Conservation (phyloP, 257 asterid species). For the Solanum pennellii region DNA sequence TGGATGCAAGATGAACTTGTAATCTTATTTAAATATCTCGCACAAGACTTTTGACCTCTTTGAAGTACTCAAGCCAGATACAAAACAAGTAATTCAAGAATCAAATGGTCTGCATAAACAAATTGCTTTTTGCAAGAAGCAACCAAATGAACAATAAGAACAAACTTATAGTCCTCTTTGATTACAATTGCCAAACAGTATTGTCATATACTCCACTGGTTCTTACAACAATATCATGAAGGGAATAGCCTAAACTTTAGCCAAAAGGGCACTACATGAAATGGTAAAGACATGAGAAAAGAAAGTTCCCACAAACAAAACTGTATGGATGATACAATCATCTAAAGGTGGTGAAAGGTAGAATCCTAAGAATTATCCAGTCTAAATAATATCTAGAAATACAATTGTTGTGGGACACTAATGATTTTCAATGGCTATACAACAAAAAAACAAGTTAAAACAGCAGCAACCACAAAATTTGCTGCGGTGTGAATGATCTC, state of each 20-base stretch:
- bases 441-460: conserved; percentile 11
- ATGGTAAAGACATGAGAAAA: background rate
- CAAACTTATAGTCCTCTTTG: background rate
- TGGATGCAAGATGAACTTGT: background rate
- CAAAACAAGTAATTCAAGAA: background rate
- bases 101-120: background rate
- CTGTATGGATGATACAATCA: background rate
- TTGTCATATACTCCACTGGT: background rate
- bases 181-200: background rate
- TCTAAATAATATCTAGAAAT: background rate
- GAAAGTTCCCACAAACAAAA: background rate
- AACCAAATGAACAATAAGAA: background rate
- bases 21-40: background rate
- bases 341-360: background rate
- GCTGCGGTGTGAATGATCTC: conserved; percentile 6
- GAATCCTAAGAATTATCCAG: background rate
- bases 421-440: conserved; percentile 36
- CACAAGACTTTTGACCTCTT: background rate
- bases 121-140: background rate
- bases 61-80: background rate
- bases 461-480: conserved; percentile 28
- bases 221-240: background rate
- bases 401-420: conserved; percentile 9
- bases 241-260: background rate
- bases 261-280: background rate